Base-by-base conservation (phyloP, 163 green algal genomes). In the Volvox carteri region DNA sequence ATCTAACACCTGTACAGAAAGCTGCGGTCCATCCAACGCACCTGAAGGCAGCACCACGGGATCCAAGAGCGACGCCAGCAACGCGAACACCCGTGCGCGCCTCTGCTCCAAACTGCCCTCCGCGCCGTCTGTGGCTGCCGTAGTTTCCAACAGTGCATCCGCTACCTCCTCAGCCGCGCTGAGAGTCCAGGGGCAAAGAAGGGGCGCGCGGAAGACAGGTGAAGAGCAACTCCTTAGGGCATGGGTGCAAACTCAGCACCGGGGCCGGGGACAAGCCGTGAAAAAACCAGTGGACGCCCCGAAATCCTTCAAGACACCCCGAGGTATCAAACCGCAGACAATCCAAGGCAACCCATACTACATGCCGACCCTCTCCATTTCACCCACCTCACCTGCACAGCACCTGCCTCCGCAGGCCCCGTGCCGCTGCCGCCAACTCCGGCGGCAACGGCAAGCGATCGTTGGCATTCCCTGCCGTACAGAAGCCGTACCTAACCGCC, bases 401-500 rank as follows among this genome's bases (percentile, higher is more conserved):
- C 35, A 16, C 37, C 68, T 48, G 48, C 19, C 25, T 35, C 48
- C 39, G 18, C 50, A 88, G 68, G 48, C 68, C 44, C 19, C 35
- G 23, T 33, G 68, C 50, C 68, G 35, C 68, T 0, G 37, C 65
- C 50, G 28, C 48, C 37, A 54, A 21, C 0, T 35, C 68, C 11
- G 50, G 50, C 50, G 48, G 67, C 67, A 74, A 16, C 50, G 37
- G 35, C 67, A 88, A 28, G 1, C 83, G 67, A 67, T 88, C 83
- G 50, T 81, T 88, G 35, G 39, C 23, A 70, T 88, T 88, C 7
- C 68, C 83, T 1, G 65, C 11, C 35, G 50, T 62, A 19, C 37
- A 44, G 50, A 88, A 88, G 7, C 83, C 83, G 83, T 88, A 88
- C 83, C 60, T 81, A 39, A 88, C 41, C 25, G 77, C 33, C 68